These are phyloP conservation scores for Kwoniella sp. DNA, from an alignment of 768 basidiomycete species.

Conservation along the genomic window DNA sequence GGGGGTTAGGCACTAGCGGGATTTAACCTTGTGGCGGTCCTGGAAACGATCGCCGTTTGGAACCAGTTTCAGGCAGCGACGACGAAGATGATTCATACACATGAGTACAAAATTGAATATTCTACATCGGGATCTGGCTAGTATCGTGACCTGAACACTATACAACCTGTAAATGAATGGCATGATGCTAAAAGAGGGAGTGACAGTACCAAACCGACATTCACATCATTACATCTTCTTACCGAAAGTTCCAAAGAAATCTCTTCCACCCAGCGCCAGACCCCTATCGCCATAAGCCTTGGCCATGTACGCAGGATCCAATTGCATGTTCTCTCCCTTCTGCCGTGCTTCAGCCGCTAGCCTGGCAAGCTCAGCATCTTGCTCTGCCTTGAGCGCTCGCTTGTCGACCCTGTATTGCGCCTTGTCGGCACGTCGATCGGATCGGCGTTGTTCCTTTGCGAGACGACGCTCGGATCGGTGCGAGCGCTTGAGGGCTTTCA, in stretches of 20 bases:
- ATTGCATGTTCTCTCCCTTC: constrained; percentile 5
- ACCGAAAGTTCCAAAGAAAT: neutral
- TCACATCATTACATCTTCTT: no score
- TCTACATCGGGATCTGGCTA: no score
- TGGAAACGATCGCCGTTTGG: no score
- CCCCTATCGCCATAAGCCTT: constrained; percentile 1
- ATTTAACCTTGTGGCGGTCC: neutral
- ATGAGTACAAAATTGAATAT: no score
- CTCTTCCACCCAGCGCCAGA: neutral
- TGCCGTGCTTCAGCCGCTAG: constrained; percentile 3
- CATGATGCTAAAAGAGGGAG: no score
- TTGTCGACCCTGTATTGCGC: constrained; percentile 3
- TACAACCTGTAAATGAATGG: no score
- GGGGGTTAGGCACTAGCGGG: neutral
- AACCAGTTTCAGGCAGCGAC: no score
- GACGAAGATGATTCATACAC: no score
- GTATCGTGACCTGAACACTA: no score
- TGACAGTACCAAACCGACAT: no score
- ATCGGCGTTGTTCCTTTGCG: neutral
- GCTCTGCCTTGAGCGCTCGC: constrained; percentile 1
- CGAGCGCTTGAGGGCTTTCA: neutral
- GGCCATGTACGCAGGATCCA: constrained; percentile 2
- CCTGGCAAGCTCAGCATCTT: constrained; percentile 1
- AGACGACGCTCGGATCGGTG: neutral
- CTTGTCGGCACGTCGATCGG: neutral